phyloP scores from a whole-genome alignment of 1,139 yeast genomes.

The Suzukiozyma palmioleophila region DNA sequence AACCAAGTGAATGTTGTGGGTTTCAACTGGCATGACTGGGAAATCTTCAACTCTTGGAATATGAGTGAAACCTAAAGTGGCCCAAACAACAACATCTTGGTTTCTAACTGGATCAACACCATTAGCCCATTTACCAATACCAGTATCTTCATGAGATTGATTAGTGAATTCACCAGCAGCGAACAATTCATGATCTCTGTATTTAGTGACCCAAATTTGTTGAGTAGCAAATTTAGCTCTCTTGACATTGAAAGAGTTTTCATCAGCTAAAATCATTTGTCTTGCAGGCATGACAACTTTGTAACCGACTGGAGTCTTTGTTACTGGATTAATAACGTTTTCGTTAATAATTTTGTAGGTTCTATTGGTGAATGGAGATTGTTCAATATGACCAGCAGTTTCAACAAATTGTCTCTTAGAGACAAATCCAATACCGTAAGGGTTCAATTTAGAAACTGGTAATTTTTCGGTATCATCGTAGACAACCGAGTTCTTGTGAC shows the following conservation, averaged over 20 bases:
- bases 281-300: constrained; percentile 76
- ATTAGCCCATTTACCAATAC: constrained; percentile 63
- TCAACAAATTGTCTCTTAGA: constrained; percentile 64
- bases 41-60: constrained; percentile 86
- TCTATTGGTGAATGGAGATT: constrained; percentile 73
- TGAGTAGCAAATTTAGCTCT: constrained; percentile 73
- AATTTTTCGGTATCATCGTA: constrained; percentile 70
- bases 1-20: constrained; percentile 58
- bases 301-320: constrained; percentile 79
- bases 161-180: constrained; percentile 82
- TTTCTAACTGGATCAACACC: constrained; percentile 72
- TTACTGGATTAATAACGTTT: constrained; percentile 67
- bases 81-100: constrained; percentile 82
- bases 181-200: constrained; percentile 60
- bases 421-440: constrained; percentile 72
- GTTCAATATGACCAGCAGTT: constrained; percentile 69
- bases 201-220: constrained; percentile 74
- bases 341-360: constrained; percentile 78
- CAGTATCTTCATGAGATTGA: constrained; percentile 62
- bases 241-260: constrained; percentile 55
- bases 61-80: constrained; percentile 82
- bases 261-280: constrained; percentile 67
- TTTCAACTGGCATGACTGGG: constrained; percentile 92
- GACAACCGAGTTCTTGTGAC: constrained; percentile 73
- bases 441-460: constrained; percentile 59